Percentiles rank a stretch among this genome's conserved stretches.
phyloP scores from a whole-genome alignment of 805 yeast species.

The Spathaspora hagerdaliae region DNA sequence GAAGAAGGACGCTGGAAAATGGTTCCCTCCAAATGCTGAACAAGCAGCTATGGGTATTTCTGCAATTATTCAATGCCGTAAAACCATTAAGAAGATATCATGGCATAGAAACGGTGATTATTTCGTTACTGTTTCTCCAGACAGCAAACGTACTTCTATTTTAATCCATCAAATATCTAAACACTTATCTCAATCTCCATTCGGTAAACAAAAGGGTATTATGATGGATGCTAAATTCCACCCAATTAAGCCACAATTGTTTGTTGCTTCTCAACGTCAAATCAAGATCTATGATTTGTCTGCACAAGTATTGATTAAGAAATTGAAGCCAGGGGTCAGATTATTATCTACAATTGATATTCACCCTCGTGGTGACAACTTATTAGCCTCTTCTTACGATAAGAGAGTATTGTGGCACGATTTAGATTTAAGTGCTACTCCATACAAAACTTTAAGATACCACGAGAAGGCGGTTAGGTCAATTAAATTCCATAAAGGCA shows the following conservation, averaged over 20 bases:
- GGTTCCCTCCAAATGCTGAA: conserved; percentile 74
- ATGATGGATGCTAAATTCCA: conserved; percentile 96
- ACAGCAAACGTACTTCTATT: conserved; percentile 81
- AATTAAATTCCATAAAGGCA: conserved; percentile 80
- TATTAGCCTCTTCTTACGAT: conserved; percentile 88
- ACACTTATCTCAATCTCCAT: conserved; percentile 94
- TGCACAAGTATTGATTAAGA: conserved; percentile 77
- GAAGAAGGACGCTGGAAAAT: conserved; percentile 61
- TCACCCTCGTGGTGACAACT: conserved; percentile 95
- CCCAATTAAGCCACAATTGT: conserved; percentile 90
- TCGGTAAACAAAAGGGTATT: conserved; percentile 87
- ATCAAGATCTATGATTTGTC: conserved; percentile 87
- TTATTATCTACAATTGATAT: conserved; percentile 90
- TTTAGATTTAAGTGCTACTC: conserved; percentile 80
- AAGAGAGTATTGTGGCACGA: conserved; percentile 98
- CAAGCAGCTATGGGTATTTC: conserved; percentile 64
- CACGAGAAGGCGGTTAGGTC: conserved; percentile 93
- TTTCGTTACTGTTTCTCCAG: conserved; percentile 95
- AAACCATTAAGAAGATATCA: conserved; percentile 71
- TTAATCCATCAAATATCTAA: conserved; percentile 92
- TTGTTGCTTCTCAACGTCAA: conserved; percentile 91
- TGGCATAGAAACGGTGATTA: conserved; percentile 99
- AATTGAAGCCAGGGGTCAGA: conserved; percentile 91
- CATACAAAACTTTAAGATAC: conserved; percentile 92
- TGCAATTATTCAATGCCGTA: conserved; percentile 62